Base-by-base conservation (phyloP, 345 rosid genomes). In the Brassica napus region DNA sequence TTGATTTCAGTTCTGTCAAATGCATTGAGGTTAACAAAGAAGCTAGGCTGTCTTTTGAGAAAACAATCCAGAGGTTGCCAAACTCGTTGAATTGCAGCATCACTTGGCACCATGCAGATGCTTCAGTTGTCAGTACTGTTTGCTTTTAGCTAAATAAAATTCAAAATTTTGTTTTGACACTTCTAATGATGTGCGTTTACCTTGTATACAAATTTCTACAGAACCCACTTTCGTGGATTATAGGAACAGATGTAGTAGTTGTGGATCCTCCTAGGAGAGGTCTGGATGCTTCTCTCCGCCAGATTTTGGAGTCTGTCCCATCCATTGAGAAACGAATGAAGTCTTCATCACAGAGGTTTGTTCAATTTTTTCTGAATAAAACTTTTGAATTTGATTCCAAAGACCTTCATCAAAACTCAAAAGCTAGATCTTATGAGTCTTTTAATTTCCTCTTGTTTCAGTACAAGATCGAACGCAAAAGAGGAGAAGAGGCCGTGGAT, bases 201-300 rank as follows among this genome's bases (percentile, higher is more conserved):
- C 4, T 63, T 80, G 39, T 35, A 54, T 75, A 64, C 14, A 0
- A 57, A 64, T 74, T 72, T 75, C 72, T 82, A 62, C 85, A 94
- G 98, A 91, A 92, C 72, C 98, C 98, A 65, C 81, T 88, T 49
- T 92, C 94, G 76, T 94, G 97, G 98, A 88, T 94, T 42, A 81
- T 84, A 77, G 98, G 98, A 61, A 87, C 98, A 73, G 98, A 94
- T 72, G 93, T 92, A 55, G 84, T 90, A 18, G 83, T 94, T 3
- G 93, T 92, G 61, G 98, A 94, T 86, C 98, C 98, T 82, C 98
- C 98, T 49, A 88, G 98, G 84, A 94, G 92, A 73, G 98, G 98
- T 63, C 81, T 94, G 35, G 98, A 92, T 52, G 70, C 90, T 60
- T 89, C 97, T 79, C 84, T 92, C 72, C 74, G 94, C 66, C 87